A percentile compares a stretch with the other conserved stretches of the same genome.
Evolutionary conservation across 305 asterid species (phyloP).

Genomic region (Rubia tinctorum): DNA sequence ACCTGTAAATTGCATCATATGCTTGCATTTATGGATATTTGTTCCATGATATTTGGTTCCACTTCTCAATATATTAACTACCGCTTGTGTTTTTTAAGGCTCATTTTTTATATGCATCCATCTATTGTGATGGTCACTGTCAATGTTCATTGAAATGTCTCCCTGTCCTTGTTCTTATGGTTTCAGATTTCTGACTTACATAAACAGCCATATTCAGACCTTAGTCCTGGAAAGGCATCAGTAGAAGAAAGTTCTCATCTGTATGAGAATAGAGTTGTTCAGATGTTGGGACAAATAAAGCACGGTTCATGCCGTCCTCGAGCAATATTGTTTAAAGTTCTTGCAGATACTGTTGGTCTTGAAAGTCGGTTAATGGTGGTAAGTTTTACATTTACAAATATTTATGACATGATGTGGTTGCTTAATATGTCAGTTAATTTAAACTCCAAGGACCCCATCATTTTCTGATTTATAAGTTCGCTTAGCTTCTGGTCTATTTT

Average conservation of each 20-base stretch:
- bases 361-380: slow-evolving; percentile 93
- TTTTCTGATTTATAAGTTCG: slow-evolving; percentile 2
- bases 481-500: background rate
- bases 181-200: slow-evolving; percentile 82
- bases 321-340: slow-evolving; percentile 93
- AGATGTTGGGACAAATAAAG: slow-evolving; percentile 88
- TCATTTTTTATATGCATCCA: background rate
- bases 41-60: background rate
- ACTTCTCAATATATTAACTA: background rate
- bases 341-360: slow-evolving; percentile 98
- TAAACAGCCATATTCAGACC: slow-evolving; percentile 75
- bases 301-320: slow-evolving; percentile 95
- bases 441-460: background rate
- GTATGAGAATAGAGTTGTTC: slow-evolving; percentile 67
- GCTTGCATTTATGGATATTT: background rate
- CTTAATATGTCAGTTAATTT: background rate
- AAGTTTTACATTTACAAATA: slow-evolving; percentile 26
- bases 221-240: slow-evolving; percentile 64
- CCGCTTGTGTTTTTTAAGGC: background rate
- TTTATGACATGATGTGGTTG: background rate
- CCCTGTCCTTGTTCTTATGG: slow-evolving; percentile 15
- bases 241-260: slow-evolving; percentile 58
- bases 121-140: background rate
- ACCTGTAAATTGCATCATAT: slow-evolving; percentile 3
- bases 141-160: slow-evolving; percentile 2